Conservation (phyloP, 176 grass and related monocot species). For the Bonia amplexicaulis region DNA sequence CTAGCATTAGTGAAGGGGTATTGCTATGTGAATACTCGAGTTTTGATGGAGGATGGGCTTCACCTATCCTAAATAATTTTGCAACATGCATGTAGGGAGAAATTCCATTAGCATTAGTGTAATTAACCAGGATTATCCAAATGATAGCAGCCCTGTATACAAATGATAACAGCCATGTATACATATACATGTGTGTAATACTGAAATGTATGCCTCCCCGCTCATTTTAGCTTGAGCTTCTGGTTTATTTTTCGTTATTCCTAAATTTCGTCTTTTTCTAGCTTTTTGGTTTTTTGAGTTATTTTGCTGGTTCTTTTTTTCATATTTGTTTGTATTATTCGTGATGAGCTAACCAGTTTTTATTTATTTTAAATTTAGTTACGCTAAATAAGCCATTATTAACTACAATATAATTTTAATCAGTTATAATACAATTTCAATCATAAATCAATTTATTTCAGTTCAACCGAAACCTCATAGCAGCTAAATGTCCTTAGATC, state of each 20-base stretch:
- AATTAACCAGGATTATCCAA: not conserved
- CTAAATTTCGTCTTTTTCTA: too few relatives aligned
- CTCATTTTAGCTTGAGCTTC: too few relatives aligned
- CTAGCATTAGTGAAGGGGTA: not conserved
- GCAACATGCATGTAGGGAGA: not conserved
- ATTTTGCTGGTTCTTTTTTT: too few relatives aligned
- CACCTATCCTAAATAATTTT: not conserved
- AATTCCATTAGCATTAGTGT: not conserved
- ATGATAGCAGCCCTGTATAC: constrained; percentile 23
- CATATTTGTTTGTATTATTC: too few relatives aligned
- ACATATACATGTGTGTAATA: not conserved
- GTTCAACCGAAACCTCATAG: not conserved
- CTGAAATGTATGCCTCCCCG: not conserved
- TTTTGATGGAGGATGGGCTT: not conserved
- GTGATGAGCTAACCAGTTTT: too few relatives aligned
- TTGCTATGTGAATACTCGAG: not conserved
- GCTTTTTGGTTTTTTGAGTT: too few relatives aligned
- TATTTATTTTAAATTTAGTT: too few relatives aligned
- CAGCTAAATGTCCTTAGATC: constrained; percentile 23
- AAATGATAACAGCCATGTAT: not conserved
- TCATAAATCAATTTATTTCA: too few relatives aligned
- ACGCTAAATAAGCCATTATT: too few relatives aligned
- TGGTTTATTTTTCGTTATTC: too few relatives aligned
- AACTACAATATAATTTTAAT: too few relatives aligned
- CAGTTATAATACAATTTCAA: too few relatives aligned